Conservation (phyloP, 805 yeast genomes). For the Metschnikowia orientalis region DNA sequence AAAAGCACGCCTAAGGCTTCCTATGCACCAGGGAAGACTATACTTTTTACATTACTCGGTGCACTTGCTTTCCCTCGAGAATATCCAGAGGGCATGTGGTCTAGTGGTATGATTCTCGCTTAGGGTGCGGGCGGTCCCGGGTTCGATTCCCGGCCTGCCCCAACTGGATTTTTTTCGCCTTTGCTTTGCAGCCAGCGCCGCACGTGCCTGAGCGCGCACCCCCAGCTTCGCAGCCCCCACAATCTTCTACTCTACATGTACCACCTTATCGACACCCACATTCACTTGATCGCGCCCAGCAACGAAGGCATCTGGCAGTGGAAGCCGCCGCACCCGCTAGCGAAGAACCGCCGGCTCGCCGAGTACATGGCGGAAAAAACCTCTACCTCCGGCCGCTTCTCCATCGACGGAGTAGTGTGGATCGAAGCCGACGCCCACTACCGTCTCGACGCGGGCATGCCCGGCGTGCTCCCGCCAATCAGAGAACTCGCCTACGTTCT, state of each 20-base stretch:
- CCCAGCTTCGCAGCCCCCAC: neutral
- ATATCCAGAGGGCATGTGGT: conserved; percentile 37
- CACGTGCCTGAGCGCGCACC: too few relatives aligned
- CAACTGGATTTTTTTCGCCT: conserved; percentile 13
- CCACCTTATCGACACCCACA: conserved; percentile 30
- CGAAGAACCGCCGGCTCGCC: conserved; percentile 21
- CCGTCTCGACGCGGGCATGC: conserved; percentile 9
- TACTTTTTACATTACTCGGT: too few relatives aligned
- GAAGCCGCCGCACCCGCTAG: conserved; percentile 25
- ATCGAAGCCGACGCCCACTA: conserved; percentile 31
- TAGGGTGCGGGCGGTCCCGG: conserved; percentile 49
- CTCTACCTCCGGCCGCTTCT: conserved; percentile 5
- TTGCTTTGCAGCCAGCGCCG: too few relatives aligned
- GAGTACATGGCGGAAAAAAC: conserved; percentile 20
- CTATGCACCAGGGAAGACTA: too few relatives aligned
- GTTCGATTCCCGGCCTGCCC: conserved; percentile 48
- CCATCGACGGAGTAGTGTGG: conserved; percentile 27
- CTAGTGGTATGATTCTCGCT: conserved; percentile 47
- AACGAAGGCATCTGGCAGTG: conserved; percentile 27
- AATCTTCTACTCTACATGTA: neutral
- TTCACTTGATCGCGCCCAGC: conserved; percentile 29
- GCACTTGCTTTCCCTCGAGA: too few relatives aligned
- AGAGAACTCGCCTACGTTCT: conserved; percentile 22
- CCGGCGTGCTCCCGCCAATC: conserved; percentile 24
- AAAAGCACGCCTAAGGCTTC: too few relatives aligned